phyloP scores from a whole-genome alignment of 805 yeast genomes.

The Torulaspora quercuum region DNA sequence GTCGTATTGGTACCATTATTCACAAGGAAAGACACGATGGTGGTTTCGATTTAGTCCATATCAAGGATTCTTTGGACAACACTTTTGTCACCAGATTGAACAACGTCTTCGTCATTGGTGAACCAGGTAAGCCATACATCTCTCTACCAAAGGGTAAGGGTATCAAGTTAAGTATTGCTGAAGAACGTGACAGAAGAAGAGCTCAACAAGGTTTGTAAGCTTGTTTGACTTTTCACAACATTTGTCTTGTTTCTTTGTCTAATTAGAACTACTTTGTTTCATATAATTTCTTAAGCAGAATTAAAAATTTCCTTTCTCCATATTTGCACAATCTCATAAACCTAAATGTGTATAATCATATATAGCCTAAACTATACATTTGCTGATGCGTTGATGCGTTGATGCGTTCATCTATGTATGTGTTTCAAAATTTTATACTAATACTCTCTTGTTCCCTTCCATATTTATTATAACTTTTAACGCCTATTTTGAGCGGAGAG shows the following conservation, averaged over 20 bases:
- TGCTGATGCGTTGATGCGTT: too few species aligned
- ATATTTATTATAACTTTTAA: too few species aligned
- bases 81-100: constrained; percentile 90
- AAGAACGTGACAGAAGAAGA: constrained; percentile 98
- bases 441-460: too few species aligned
- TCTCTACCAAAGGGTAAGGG: constrained; percentile 99
- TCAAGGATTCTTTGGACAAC: constrained; percentile 93
- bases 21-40: constrained; percentile 98
- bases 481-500: too few species aligned
- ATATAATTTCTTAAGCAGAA: constrained; percentile 23
- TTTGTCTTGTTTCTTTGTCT: constrained; percentile 14
- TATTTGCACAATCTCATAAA: too few species aligned
- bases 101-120: constrained; percentile 94
- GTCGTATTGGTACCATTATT: constrained; percentile 92
- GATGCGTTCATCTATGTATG: too few species aligned
- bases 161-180: constrained; percentile 91
- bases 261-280: constrained; percentile 15
- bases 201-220: constrained; percentile 62
- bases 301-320: constrained; percentile 18
- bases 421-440: too few species aligned
- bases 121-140: constrained; percentile 90
- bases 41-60: constrained; percentile 96
- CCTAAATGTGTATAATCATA: too few species aligned
- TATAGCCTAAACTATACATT: too few species aligned
- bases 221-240: constrained; percentile 9